Percentiles rank a stretch among this genome's conserved stretches.
Evolutionary conservation across 2,329 filamentous ascomycete genomes (phyloP).

Genomic region (Sporothrix globosa): DNA sequence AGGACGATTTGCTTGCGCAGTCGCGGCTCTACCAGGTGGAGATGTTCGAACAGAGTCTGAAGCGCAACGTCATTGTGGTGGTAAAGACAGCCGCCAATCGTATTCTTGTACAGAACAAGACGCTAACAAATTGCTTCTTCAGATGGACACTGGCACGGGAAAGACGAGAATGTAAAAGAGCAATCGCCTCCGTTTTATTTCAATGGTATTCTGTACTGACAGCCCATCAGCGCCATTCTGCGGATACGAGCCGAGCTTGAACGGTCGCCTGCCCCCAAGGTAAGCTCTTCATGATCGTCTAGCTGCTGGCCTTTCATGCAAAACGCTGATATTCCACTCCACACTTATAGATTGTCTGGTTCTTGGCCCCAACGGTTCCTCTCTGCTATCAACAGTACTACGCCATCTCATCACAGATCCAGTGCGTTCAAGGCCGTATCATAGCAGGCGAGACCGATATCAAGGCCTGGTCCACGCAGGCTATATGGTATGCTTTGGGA

Average conservation of each 20-base stretch:
- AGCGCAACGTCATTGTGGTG: constrained; percentile 71
- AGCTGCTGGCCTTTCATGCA: background rate
- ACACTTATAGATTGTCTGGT: constrained; percentile 65
- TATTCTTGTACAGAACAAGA: background rate
- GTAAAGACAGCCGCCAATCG: constrained; percentile 46
- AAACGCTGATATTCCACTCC: background rate
- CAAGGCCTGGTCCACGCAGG: constrained; percentile 70
- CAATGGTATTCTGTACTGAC: background rate
- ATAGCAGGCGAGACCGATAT: constrained; percentile 70
- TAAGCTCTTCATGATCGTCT: constrained; percentile 40
- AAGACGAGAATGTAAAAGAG: constrained; percentile 73
- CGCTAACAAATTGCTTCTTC: background rate
- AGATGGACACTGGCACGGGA: constrained; percentile 82
- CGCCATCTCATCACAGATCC: constrained; percentile 63
- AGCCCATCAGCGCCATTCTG: constrained; percentile 61
- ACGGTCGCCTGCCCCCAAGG: constrained; percentile 56
- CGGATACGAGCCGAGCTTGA: constrained; percentile 69
- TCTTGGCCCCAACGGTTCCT: constrained; percentile 69
- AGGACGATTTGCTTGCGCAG: constrained; percentile 2
- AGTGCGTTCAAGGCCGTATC: constrained; percentile 60
- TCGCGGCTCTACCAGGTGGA: constrained; percentile 69
- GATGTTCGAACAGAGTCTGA: constrained; percentile 72
- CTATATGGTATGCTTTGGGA: constrained; percentile 50
- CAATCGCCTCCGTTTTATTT: background rate
- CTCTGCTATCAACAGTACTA: constrained; percentile 68